These are phyloP conservation scores for Guillardia theta DNA, from an alignment of 78 protist species.

Conservation along the genomic window DNA sequence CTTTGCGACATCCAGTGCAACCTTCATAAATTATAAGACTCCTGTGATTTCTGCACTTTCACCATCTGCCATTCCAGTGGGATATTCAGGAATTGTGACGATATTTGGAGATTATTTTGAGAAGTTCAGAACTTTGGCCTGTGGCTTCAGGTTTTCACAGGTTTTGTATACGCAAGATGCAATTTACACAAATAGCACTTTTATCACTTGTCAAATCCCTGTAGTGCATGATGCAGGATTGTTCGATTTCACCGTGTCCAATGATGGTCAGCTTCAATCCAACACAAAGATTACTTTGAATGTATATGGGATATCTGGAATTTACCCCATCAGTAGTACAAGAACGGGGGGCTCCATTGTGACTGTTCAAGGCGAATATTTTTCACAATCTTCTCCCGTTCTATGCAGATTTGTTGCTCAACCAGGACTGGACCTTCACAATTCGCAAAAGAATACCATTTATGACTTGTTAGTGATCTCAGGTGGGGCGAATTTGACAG, in stretches of 20 bases:
- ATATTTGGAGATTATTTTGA: not conserved
- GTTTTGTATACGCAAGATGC: no score
- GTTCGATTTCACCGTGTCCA: not conserved
- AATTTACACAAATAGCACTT: not conserved
- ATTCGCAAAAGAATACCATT: not conserved
- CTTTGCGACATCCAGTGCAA: not conserved
- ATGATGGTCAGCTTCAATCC: not conserved
- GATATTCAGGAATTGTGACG: not conserved
- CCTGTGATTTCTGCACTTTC: not conserved
- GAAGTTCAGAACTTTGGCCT: not conserved
- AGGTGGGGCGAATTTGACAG: not conserved
- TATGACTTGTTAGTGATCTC: not conserved
- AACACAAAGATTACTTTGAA: not conserved
- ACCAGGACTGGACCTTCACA: not conserved
- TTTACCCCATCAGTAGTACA: no score
- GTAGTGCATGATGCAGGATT: no score
- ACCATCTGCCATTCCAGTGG: not conserved
- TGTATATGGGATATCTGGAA: not conserved
- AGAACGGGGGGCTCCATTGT: no score
- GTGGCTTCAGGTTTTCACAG: not conserved
- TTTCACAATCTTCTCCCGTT: no score
- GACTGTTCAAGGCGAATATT: no score
- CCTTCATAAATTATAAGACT: not conserved
- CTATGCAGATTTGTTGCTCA: not conserved
- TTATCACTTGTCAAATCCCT: not conserved